phyloP scores from a whole-genome alignment of 1,284 basidiomycete species.

The Microbotryum lychnidis-dioicae region DNA sequence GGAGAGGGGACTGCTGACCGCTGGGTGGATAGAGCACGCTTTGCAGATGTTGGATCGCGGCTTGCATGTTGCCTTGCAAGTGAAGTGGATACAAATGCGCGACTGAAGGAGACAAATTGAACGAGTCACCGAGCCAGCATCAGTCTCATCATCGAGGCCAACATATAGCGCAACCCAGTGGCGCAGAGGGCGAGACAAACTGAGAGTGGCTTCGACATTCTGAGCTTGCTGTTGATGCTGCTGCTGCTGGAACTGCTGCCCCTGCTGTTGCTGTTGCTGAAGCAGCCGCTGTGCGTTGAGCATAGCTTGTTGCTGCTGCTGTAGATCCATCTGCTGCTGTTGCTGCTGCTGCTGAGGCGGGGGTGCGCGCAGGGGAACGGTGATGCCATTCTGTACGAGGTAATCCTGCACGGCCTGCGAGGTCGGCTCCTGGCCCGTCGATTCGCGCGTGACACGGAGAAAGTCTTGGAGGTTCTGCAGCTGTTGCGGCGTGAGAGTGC shows the following conservation, averaged over 20 bases:
- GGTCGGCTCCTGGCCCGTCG: constrained; percentile 27
- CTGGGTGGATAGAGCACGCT: constrained; percentile 27
- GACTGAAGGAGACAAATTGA: background rate
- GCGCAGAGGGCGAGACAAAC: background rate
- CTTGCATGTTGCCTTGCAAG: constrained; percentile 17
- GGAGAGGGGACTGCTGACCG: constrained; percentile 10
- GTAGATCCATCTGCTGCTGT: background rate
- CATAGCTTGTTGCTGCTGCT: background rate
- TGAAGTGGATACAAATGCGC: constrained; percentile 27
- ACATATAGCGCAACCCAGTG: background rate
- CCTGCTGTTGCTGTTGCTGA: constrained; percentile 8
- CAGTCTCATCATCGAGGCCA: background rate
- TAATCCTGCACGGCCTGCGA: constrained; percentile 21
- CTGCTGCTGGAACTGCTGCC: background rate
- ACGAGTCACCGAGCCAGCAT: constrained; percentile 24
- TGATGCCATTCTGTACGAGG: constrained; percentile 20
- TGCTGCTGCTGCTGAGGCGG: constrained; percentile 3
- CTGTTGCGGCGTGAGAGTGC: constrained; percentile 18
- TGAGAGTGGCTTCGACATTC: background rate
- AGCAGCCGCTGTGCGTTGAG: background rate
- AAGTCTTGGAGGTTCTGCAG: constrained; percentile 24
- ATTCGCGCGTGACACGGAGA: constrained; percentile 15
- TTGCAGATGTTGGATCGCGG: constrained; percentile 23
- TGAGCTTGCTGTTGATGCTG: constrained; percentile 4
- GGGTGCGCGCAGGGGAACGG: background rate